A percentile compares a stretch with the other conserved stretches of the same genome.
These are phyloP conservation scores for Steccherinum ochraceum DNA, from an alignment of 768 basidiomycete species.

Conservation along the genomic window DNA sequence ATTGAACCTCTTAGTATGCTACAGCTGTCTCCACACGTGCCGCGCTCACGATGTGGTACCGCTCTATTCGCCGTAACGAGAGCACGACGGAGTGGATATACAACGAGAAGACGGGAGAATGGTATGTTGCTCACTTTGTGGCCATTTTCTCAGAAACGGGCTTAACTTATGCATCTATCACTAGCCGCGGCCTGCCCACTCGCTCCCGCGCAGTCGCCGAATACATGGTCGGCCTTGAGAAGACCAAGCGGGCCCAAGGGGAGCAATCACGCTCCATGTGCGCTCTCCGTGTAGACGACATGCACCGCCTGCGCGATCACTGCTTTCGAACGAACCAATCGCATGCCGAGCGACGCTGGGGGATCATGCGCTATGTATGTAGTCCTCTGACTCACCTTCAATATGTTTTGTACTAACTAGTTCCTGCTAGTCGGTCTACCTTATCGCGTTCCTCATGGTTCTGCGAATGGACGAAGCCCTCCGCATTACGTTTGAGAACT, in stretches of 20 bases:
- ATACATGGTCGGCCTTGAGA: conserved; percentile 15
- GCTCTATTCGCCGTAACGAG: background rate
- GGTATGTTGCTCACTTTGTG: no score
- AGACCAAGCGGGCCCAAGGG: conserved; percentile 5
- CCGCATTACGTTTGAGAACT: conserved; percentile 1
- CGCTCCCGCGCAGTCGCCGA: conserved; percentile 7
- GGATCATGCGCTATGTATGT: conserved; percentile 10
- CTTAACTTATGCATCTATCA: no score
- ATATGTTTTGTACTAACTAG: background rate
- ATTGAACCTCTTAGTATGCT: background rate
- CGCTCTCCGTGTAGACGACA: conserved; percentile 4
- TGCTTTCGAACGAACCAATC: background rate
- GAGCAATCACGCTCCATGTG: conserved; percentile 11
- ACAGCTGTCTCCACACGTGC: conserved; percentile 2
- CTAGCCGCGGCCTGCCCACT: background rate
- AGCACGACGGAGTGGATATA: background rate
- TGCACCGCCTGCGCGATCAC: conserved; percentile 3
- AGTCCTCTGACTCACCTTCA: background rate
- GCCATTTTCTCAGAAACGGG: no score
- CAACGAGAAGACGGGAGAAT: background rate
- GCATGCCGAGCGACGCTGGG: conserved; percentile 3
- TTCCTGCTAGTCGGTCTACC: conserved; percentile 2
- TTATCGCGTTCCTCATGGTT: conserved; percentile 8
- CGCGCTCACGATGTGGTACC: background rate
- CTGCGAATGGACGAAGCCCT: conserved; percentile 14